These are phyloP conservation scores for Candolleomyces efflorescens DNA, from an alignment of 768 basidiomycete species.

Conservation along the genomic window DNA sequence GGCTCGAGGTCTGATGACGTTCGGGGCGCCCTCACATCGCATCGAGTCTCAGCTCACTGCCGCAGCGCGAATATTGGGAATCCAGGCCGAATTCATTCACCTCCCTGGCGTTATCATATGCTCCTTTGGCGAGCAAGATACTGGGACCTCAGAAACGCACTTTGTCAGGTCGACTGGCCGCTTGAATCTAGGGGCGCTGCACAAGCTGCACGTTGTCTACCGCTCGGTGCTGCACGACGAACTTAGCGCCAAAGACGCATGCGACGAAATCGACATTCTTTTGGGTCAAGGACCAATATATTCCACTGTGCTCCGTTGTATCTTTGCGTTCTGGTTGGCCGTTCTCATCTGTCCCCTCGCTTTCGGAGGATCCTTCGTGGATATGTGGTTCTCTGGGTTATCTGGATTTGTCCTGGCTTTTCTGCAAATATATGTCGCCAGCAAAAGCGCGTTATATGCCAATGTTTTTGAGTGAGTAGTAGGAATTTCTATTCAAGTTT, in stretches of 20 bases:
- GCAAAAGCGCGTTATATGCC: slow-evolving; percentile 76
- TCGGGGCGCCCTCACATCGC: slow-evolving; percentile 90
- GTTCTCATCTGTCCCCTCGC: slow-evolving; percentile 80
- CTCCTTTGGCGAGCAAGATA: slow-evolving; percentile 85
- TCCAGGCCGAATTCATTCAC: slow-evolving; percentile 90
- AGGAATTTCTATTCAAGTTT: slow-evolving; percentile 1
- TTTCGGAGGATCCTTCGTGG: slow-evolving; percentile 79
- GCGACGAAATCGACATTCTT: slow-evolving; percentile 57
- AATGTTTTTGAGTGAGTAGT: slow-evolving; percentile 85
- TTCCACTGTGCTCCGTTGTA: slow-evolving; percentile 53
- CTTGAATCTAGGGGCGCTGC: slow-evolving; percentile 80
- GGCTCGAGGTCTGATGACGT: slow-evolving; percentile 84
- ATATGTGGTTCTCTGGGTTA: slow-evolving; percentile 77
- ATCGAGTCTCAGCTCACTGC: slow-evolving; percentile 90
- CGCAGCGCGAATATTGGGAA: slow-evolving; percentile 83
- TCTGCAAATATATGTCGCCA: slow-evolving; percentile 70
- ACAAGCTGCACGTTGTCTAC: slow-evolving; percentile 82
- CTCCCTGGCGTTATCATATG: slow-evolving; percentile 78
- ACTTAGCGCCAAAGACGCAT: slow-evolving; percentile 77
- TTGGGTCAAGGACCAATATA: slow-evolving; percentile 64
- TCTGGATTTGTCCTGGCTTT: slow-evolving; percentile 65
- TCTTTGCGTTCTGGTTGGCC: slow-evolving; percentile 67
- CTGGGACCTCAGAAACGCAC: slow-evolving; percentile 86
- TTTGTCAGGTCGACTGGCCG: slow-evolving; percentile 78
- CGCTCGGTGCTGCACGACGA: slow-evolving; percentile 89